A percentile compares a stretch with the other conserved stretches of the same genome.
Conservation (phyloP, 1,284 basidiomycete genomes). For the Rhodotorula mucilaginosa region DNA sequence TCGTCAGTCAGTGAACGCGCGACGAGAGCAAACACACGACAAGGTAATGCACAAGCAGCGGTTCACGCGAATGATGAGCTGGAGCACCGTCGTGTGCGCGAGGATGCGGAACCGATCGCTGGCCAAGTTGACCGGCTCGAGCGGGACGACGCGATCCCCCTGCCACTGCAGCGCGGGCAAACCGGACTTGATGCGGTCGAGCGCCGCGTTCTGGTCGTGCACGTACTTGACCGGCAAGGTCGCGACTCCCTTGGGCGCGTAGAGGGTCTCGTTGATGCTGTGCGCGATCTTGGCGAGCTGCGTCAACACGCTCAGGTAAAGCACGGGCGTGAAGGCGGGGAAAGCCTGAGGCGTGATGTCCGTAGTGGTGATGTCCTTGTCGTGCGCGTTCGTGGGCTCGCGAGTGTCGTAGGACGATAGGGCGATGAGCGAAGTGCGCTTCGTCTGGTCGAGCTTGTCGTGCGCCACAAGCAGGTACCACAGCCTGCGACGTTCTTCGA, state of each 20-base stretch:
- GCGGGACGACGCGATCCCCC: slow-evolving; percentile 15
- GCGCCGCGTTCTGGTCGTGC: slow-evolving; percentile 24
- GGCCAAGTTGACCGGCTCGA: slow-evolving; percentile 13
- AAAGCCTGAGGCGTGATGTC: slow-evolving; percentile 12
- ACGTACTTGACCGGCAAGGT: slow-evolving; percentile 11
- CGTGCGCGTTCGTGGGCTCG: slow-evolving; percentile 19
- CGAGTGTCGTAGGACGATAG: slow-evolving; percentile 27
- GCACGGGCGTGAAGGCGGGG: slow-evolving; percentile 22
- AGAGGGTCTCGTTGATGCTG: slow-evolving; percentile 21
- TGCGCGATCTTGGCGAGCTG: slow-evolving; percentile 17
- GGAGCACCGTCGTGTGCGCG: slow-evolving; percentile 12
- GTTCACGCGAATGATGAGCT: slow-evolving; percentile 28
- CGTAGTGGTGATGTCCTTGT: slow-evolving; percentile 23
- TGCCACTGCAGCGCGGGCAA: slow-evolving; percentile 15
- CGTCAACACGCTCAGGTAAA: slow-evolving; percentile 18
- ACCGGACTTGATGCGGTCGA: slow-evolving; percentile 16
- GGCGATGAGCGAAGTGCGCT: slow-evolving; percentile 14
- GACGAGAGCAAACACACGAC: too few species aligned
- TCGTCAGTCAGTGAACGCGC: background rate
- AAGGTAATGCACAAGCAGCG: slow-evolving; percentile 25
- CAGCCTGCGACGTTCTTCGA: slow-evolving; percentile 30
- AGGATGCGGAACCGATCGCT: slow-evolving; percentile 25
- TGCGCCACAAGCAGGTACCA: slow-evolving; percentile 29
- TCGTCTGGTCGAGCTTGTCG: slow-evolving; percentile 29
- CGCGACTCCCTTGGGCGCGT: slow-evolving; percentile 18